A percentile compares a stretch with the other conserved stretches of the same genome.
Conservation (phyloP, 2,329 filamentous ascomycete species). For the Arthrinium phaeospermum region DNA sequence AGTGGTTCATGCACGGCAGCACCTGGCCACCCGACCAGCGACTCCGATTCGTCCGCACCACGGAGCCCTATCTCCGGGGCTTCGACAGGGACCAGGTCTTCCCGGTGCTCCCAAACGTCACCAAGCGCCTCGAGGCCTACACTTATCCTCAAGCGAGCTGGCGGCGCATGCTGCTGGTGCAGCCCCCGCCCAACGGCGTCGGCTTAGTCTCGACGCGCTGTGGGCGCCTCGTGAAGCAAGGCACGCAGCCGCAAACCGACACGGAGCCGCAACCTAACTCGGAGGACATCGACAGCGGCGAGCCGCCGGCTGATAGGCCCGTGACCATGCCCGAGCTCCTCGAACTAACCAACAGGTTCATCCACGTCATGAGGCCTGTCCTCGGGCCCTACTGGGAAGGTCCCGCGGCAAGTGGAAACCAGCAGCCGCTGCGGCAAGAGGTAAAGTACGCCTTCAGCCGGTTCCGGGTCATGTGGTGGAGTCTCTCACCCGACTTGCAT, state of each 20-base stretch:
- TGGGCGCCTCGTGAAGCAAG: background rate
- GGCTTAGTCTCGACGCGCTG: constrained; percentile 23
- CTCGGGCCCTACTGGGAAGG: too few relatives aligned
- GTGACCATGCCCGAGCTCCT: background rate
- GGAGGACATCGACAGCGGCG: background rate
- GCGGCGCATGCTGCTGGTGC: constrained; percentile 23
- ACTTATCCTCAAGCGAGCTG: background rate
- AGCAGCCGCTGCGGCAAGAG: background rate
- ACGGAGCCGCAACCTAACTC: background rate
- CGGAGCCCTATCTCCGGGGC: background rate
- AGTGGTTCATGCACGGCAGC: background rate
- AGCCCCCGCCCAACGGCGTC: constrained; percentile 27
- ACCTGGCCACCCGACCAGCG: background rate
- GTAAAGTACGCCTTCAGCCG: background rate
- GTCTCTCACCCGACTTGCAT: background rate
- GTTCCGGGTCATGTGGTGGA: background rate
- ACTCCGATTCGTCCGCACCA: constrained; percentile 5
- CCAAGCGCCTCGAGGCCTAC: background rate
- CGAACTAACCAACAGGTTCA: background rate
- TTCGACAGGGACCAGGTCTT: background rate
- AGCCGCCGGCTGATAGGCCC: background rate
- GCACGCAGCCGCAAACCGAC: background rate
- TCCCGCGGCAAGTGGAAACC: background rate
- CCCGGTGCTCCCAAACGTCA: background rate
- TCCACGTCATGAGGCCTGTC: background rate